Base-by-base conservation (phyloP, 2,329 filamentous ascomycete species). In the Arachnomyces sp. region DNA sequence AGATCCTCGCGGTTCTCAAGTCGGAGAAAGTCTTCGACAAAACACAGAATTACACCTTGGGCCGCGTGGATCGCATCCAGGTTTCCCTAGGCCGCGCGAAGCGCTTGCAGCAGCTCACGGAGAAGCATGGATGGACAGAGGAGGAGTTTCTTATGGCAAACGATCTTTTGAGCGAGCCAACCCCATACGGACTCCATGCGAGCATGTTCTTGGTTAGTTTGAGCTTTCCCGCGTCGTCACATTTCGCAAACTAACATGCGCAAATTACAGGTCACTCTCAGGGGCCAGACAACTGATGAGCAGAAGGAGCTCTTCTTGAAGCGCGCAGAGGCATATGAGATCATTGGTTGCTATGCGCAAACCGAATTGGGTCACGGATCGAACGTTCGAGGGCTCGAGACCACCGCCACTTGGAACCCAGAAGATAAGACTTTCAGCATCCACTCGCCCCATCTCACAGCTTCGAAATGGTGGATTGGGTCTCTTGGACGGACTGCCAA, bases 391-490 rank as follows among this genome's bases (percentile, higher is more conserved):
- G 82, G 82, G 9, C 67, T 85, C 9, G 80, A 85, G 62, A 84
- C 81, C 0, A 82, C 76, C 0, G 82, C 82, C 1, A 85, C 77
- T 0, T 88, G 82, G 82, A 81, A 84, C 53, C 66, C 76, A 0
- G 67, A 79, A 4, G 80, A 85, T 60, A 82, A 84, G 70, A 84
- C 79, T 2, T 88, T 89, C 53, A 80, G 71, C 11, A 70, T 89
- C 28, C 78, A 88, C 61, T 85, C 81, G 0, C 84, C 84, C 7
- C 71, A 77, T 45, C 68, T 88, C 41, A 88, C 84, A 2, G 76
- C 83, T 0, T 82, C 81, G 28, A 90, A 90, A 57, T 90, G 83
- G 83, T 89, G 84, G 84, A 87, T 87, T 51, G 84, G 84, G 1
- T 84, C 82, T 8, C 71, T 89, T 3, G 84, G 84, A 38, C 73